Conservation (phyloP, 2,329 filamentous ascomycete genomes). For the Curvularia eragrostidis region DNA sequence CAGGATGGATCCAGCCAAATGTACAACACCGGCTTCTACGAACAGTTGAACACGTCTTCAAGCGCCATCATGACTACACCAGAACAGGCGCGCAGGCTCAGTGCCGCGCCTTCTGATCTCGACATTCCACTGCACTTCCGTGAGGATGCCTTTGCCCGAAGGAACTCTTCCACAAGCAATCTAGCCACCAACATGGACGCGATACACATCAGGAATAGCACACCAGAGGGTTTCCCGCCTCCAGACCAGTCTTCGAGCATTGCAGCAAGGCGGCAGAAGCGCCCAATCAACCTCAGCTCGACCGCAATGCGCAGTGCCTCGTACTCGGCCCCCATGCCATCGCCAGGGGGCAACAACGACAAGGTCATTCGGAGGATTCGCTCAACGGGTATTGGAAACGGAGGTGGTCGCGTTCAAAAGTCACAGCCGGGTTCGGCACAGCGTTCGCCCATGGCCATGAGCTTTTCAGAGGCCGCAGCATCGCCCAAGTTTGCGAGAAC, state of each 20-base stretch:
- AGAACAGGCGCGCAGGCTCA: constrained; percentile 39
- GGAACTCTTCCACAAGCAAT: constrained; percentile 50
- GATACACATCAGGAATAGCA: constrained; percentile 47
- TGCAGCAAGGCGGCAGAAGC: constrained; percentile 51
- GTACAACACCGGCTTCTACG: constrained; percentile 44
- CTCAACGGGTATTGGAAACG: constrained; percentile 55
- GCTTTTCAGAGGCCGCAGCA: constrained; percentile 57
- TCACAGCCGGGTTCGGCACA: constrained; percentile 54
- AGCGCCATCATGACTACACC: constrained; percentile 47
- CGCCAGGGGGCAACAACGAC: constrained; percentile 49
- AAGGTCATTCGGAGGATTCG: constrained; percentile 56
- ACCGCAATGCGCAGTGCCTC: constrained; percentile 52
- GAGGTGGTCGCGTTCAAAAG: constrained; percentile 57
- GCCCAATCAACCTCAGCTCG: constrained; percentile 50
- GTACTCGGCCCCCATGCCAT: constrained; percentile 51
- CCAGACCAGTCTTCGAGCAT: constrained; percentile 50
- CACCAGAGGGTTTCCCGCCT: constrained; percentile 48
- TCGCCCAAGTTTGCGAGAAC: constrained; percentile 55
- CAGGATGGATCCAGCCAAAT: constrained; percentile 28
- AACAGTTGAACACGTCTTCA: constrained; percentile 47
- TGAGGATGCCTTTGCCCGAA: constrained; percentile 43
- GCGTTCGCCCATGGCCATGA: constrained; percentile 56
- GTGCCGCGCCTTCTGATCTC: constrained; percentile 41
- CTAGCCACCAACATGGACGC: constrained; percentile 50
- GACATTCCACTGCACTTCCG: constrained; percentile 40